These are phyloP conservation scores for Glaciozyma antarctica DNA, from an alignment of 768 basidiomycete genomes.

Conservation along the genomic window DNA sequence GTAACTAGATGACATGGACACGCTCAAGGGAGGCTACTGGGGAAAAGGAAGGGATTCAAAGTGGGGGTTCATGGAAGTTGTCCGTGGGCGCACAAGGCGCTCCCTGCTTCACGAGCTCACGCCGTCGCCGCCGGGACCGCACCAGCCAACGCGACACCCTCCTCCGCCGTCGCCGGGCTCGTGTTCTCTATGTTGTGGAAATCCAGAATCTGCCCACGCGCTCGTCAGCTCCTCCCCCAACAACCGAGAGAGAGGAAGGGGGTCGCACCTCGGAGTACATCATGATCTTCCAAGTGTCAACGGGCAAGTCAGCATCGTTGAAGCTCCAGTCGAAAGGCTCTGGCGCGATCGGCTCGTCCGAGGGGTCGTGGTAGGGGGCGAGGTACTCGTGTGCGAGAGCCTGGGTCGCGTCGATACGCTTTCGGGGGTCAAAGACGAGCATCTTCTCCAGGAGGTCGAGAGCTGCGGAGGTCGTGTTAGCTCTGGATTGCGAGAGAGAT, in stretches of 20 bases:
- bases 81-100: too few relatives aligned
- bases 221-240: constrained; percentile 64
- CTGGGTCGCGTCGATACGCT: constrained; percentile 86
- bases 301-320: constrained; percentile 96
- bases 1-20: too few relatives aligned
- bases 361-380: constrained; percentile 93
- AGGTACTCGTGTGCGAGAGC: constrained; percentile 90
- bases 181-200: constrained; percentile 34
- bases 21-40: neutral
- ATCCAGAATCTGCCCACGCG: constrained; percentile 60
- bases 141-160: neutral
- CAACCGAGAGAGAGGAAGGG: neutral
- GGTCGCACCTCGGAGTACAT: constrained; percentile 81
- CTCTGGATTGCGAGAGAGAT: too few relatives aligned
- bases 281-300: constrained; percentile 97
- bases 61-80: too few relatives aligned
- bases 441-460: constrained; percentile 95
- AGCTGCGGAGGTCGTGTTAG: constrained; percentile 46
- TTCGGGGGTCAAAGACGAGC: constrained; percentile 96
- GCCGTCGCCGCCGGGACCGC: neutral
- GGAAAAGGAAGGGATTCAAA: neutral
- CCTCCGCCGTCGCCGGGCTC: neutral
- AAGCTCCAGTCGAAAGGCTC: constrained; percentile 99
- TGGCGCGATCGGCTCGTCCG: constrained; percentile 85
- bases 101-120: too few relatives aligned